These are phyloP conservation scores for Boletellus emodensis DNA, from an alignment of 768 basidiomycete genomes.

Conservation along the genomic window DNA sequence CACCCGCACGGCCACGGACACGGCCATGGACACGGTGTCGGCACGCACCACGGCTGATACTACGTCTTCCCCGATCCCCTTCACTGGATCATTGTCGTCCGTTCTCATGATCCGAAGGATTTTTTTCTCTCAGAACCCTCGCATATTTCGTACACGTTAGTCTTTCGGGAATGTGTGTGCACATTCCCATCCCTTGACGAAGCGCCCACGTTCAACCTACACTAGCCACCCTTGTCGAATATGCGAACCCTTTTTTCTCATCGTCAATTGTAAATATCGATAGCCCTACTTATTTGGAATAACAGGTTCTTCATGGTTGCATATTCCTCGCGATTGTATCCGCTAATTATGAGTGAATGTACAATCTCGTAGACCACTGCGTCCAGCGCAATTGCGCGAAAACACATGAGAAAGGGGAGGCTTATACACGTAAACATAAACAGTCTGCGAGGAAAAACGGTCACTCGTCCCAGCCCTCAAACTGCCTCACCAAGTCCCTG, in stretches of 20 bases:
- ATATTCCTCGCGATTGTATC: neutral
- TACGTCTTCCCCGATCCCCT: neutral
- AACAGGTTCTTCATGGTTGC: too few relatives aligned
- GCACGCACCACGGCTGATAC: neutral
- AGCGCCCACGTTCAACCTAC: too few relatives aligned
- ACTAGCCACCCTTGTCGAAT: too few relatives aligned
- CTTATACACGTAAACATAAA: constrained; percentile 3
- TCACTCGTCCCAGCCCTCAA: constrained; percentile 40
- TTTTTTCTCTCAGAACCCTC: too few relatives aligned
- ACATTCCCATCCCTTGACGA: too few relatives aligned
- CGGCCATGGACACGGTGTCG: neutral
- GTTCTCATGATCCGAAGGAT: too few relatives aligned
- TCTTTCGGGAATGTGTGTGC: too few relatives aligned
- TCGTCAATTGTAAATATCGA: neutral
- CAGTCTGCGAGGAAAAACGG: neutral
- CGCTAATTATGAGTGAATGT: neutral
- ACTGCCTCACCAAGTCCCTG: constrained; percentile 64
- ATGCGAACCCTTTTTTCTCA: too few relatives aligned
- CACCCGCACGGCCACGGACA: constrained; percentile 17
- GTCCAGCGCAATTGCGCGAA: constrained; percentile 11
- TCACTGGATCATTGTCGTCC: too few relatives aligned
- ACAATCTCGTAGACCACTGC: constrained; percentile 2
- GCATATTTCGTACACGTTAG: too few relatives aligned
- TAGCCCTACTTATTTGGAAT: neutral
- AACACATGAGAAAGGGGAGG: constrained; percentile 4